Percentiles rank a stretch among this genome's conserved stretches.
These are phyloP conservation scores for Citrus maxima DNA, from an alignment of 345 rosid genomes.

Conservation along the genomic window DNA sequence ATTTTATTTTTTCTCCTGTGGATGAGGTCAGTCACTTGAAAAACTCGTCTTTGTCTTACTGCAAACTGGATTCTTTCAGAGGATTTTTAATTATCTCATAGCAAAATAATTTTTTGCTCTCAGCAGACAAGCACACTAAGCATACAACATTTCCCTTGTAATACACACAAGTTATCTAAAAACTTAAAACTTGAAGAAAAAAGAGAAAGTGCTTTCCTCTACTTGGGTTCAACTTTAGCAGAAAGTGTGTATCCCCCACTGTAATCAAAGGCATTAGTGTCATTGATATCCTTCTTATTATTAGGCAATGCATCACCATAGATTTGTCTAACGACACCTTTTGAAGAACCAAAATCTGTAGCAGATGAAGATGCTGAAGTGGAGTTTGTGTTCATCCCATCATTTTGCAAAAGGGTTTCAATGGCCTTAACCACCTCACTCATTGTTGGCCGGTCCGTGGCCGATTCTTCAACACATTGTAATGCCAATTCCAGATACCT, in stretches of 20 bases:
- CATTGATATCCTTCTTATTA: conserved; percentile 27
- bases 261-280: conserved; percentile 51
- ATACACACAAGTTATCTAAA: neutral
- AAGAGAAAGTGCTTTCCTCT: neutral
- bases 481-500: conserved; percentile 68
- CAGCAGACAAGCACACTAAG: neutral
- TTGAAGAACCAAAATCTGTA: conserved; percentile 59
- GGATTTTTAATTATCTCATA: neutral
- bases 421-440: conserved; percentile 76
- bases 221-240: conserved; percentile 67
- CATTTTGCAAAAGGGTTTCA: conserved; percentile 67
- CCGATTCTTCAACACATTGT: conserved; percentile 87
- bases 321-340: conserved; percentile 40
- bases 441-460: conserved; percentile 82
- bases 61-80: neutral
- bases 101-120: neutral
- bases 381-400: conserved; percentile 68
- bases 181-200: neutral
- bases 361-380: conserved; percentile 83
- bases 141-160: neutral
- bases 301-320: conserved; percentile 41
- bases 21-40: neutral
- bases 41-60: neutral
- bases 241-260: conserved; percentile 66
- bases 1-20: neutral